These are phyloP conservation scores for Isatis tinctoria DNA, from an alignment of 345 rosid genomes.

Conservation along the genomic window DNA sequence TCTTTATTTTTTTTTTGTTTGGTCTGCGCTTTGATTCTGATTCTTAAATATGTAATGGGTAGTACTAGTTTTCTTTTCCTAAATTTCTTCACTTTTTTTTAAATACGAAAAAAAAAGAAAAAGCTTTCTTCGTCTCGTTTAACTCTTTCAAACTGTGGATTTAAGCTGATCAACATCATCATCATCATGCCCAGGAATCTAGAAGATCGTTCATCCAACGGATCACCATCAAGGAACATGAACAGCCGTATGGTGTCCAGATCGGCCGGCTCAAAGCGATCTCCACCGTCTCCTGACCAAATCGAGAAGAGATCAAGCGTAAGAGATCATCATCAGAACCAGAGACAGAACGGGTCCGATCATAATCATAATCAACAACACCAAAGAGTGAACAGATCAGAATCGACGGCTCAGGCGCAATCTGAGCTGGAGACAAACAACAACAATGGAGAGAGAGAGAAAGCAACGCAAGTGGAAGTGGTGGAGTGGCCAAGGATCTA, in stretches of 20 bases:
- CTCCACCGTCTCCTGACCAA: constrained; percentile 50
- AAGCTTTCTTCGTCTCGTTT: neutral
- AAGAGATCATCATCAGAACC: constrained; percentile 31
- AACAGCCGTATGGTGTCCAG: constrained; percentile 43
- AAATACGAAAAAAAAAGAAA: neutral
- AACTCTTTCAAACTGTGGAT: constrained; percentile 24
- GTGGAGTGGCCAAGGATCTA: constrained; percentile 60
- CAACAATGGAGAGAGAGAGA: constrained; percentile 27
- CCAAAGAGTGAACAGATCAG: constrained; percentile 33
- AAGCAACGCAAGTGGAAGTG: constrained; percentile 34
- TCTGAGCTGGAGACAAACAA: constrained; percentile 14
- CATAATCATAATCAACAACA: constrained; percentile 9
- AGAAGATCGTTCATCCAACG: constrained; percentile 50
- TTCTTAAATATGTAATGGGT: constrained; percentile 30
- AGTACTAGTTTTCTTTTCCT: constrained; percentile 18
- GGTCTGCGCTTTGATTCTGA: constrained; percentile 32
- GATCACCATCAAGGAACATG: constrained; percentile 45
- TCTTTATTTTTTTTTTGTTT: neutral
- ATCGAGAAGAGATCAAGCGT: constrained; percentile 40
- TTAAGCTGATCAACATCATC: constrained; percentile 1
- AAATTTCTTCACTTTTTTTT: neutral
- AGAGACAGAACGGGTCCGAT: constrained; percentile 41
- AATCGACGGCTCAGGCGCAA: constrained; percentile 32
- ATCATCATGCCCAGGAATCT: constrained; percentile 50
- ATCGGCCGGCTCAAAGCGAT: constrained; percentile 44